Percentiles rank a stretch among this genome's conserved stretches.
These are phyloP conservation scores for Lactarius psammicola DNA, from an alignment of 768 basidiomycete species.

Conservation along the genomic window DNA sequence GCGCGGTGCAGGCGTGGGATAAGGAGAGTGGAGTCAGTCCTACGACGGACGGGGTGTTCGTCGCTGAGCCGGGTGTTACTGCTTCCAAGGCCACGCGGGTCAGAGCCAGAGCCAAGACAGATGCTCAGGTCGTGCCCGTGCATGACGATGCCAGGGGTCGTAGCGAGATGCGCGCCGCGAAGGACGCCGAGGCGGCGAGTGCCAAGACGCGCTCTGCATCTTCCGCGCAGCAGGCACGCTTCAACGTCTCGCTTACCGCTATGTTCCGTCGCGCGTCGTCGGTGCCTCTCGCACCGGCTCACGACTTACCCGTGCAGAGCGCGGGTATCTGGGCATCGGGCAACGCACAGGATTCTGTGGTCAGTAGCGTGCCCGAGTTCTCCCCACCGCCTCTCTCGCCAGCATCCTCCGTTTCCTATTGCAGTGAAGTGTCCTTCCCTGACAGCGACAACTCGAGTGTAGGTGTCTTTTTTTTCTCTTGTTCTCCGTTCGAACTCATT, in stretches of 20 bases:
- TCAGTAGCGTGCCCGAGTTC: slow-evolving; percentile 1
- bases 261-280: slow-evolving; percentile 68
- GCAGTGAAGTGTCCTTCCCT: slow-evolving; percentile 24
- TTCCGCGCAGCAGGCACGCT: slow-evolving; percentile 34
- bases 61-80: slow-evolving; percentile 16
- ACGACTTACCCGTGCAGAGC: not conserved
- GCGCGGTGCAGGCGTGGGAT: slow-evolving; percentile 64
- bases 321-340: not conserved
- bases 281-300: slow-evolving; percentile 29
- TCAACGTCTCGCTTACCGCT: slow-evolving; percentile 54
- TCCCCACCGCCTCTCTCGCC: slow-evolving; percentile 23
- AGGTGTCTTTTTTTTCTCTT: not conserved
- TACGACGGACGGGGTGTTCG: slow-evolving; percentile 30
- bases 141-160: not conserved
- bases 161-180: slow-evolving; percentile 10
- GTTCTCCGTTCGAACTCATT: not conserved
- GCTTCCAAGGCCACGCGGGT: not conserved
- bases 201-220: slow-evolving; percentile 24
- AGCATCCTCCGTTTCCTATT: slow-evolving; percentile 25
- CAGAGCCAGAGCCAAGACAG: not conserved
- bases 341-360: not conserved
- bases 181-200: not conserved
- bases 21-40: slow-evolving; percentile 33
- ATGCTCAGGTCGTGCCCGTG: not conserved
- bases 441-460: slow-evolving; percentile 24